Percentiles rank a stretch among this genome's conserved stretches.
phyloP scores from a whole-genome alignment of 768 basidiomycete species.

The Pulveroboletus sp. region DNA sequence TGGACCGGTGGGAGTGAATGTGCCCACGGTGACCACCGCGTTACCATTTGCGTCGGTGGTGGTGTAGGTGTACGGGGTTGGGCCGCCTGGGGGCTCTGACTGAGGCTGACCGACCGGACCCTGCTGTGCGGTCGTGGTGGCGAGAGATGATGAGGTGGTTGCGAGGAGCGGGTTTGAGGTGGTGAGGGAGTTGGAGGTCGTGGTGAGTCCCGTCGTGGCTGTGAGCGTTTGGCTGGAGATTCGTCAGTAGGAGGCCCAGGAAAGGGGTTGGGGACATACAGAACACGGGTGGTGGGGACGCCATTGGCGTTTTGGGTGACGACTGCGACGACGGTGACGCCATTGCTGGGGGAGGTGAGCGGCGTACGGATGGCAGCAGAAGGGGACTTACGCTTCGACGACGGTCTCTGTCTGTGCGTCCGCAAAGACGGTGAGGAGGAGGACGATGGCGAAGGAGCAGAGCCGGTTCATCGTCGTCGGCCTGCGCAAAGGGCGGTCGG shows the following conservation, averaged over 20 bases:
- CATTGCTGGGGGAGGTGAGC: conserved; percentile 36
- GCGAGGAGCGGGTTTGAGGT: conserved; percentile 16
- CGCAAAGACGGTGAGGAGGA: conserved; percentile 17
- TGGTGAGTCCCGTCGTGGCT: conserved; percentile 8
- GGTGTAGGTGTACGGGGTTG: conserved; percentile 49
- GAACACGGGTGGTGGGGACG: conserved; percentile 36
- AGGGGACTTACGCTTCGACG: conserved; percentile 42
- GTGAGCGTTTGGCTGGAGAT: conserved; percentile 11
- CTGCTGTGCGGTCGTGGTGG: conserved; percentile 17
- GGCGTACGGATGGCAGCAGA: neutral
- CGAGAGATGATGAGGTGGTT: conserved; percentile 20
- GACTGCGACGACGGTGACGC: conserved; percentile 50
- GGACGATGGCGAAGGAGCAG: conserved; percentile 9
- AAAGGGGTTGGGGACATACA: conserved; percentile 34
- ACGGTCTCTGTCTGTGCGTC: conserved; percentile 48
- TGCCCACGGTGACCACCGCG: conserved; percentile 15
- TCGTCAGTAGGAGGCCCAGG: conserved; percentile 6
- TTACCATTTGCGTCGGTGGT: conserved; percentile 37
- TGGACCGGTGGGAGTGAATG: conserved; percentile 34
- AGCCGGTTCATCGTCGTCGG: conserved; percentile 23
- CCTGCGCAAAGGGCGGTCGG: no score
- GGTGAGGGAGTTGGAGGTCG: neutral
- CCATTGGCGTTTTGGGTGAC: conserved; percentile 40
- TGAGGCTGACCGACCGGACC: conserved; percentile 52
- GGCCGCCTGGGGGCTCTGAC: conserved; percentile 40